Percentiles rank a stretch among this genome's conserved stretches.
phyloP scores from a whole-genome alignment of 345 rosid genomes.

The Sisymbrium altissimum region DNA sequence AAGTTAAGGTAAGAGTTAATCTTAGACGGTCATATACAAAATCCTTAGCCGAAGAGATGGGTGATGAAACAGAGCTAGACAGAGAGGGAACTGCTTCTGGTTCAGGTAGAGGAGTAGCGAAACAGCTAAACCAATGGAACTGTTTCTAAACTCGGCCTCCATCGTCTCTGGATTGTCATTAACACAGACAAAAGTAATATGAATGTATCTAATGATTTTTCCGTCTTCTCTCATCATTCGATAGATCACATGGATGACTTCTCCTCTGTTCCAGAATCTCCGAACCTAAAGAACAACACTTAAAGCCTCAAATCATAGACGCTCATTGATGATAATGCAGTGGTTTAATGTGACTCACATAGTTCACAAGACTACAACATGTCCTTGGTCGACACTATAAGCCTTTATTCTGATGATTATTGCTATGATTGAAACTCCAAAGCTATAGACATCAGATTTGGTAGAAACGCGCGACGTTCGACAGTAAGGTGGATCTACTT shows the following conservation, averaged over 20 bases:
- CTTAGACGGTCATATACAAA: too few relatives aligned
- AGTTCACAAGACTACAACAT: background rate
- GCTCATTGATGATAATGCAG: background rate
- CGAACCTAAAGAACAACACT: background rate
- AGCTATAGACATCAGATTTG: conserved; percentile 30
- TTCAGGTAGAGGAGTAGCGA: conserved; percentile 10
- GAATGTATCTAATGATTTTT: conserved; percentile 24
- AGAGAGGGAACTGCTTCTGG: too few relatives aligned
- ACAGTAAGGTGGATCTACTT: background rate
- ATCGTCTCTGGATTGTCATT: conserved; percentile 15
- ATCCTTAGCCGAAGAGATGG: too few relatives aligned
- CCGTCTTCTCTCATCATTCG: conserved; percentile 17
- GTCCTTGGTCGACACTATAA: background rate
- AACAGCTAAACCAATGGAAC: conserved; percentile 28
- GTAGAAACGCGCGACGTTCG: background rate
- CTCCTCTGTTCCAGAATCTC: conserved; percentile 20
- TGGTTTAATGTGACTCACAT: conserved; percentile 7
- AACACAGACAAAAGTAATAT: conserved; percentile 23
- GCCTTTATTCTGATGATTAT: conserved; percentile 15
- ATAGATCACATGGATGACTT: conserved; percentile 10
- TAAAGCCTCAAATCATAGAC: background rate
- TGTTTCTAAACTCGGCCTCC: conserved; percentile 18
- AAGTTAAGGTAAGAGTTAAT: too few relatives aligned
- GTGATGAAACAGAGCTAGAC: too few relatives aligned
- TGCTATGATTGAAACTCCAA: conserved; percentile 26